These are phyloP conservation scores for Penicillium ochrochloron DNA, from an alignment of 495 filamentous ascomycete species.

Conservation along the genomic window DNA sequence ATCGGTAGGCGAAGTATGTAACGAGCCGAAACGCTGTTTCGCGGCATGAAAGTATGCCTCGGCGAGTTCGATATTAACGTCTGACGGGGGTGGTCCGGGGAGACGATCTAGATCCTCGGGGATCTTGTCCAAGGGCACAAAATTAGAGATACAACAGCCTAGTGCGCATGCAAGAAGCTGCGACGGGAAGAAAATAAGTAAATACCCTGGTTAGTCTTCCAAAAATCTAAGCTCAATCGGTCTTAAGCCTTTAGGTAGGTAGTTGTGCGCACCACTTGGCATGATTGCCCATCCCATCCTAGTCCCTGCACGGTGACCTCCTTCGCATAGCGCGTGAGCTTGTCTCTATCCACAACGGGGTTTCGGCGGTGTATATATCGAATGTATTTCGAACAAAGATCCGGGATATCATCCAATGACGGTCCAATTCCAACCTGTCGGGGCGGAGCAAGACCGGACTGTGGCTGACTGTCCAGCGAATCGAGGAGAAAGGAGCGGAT, in stretches of 20 bases:
- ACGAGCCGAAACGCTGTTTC: slow-evolving; percentile 32
- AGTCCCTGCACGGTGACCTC: slow-evolving; percentile 33
- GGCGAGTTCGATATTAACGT: slow-evolving; percentile 29
- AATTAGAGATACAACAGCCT: slow-evolving; percentile 25
- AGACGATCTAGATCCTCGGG: slow-evolving; percentile 29
- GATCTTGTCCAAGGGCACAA: slow-evolving; percentile 21
- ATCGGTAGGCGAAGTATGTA: slow-evolving; percentile 31
- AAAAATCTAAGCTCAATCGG: background rate
- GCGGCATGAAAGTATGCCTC: slow-evolving; percentile 36
- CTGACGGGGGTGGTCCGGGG: slow-evolving; percentile 24
- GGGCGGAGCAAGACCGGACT: slow-evolving; percentile 12
- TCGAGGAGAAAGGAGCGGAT: slow-evolving; percentile 35
- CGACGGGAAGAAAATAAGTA: background rate
- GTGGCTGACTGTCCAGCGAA: slow-evolving; percentile 25
- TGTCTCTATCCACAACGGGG: slow-evolving; percentile 30
- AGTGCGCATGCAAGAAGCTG: slow-evolving; percentile 37
- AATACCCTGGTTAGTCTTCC: slow-evolving; percentile 13
- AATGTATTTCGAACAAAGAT: slow-evolving; percentile 28
- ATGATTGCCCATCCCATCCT: slow-evolving; percentile 35
- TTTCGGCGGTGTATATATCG: slow-evolving; percentile 27
- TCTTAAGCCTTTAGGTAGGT: background rate
- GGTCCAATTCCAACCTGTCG: slow-evolving; percentile 21
- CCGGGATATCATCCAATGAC: slow-evolving; percentile 28
- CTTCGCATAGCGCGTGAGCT: slow-evolving; percentile 29
- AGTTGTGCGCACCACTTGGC: slow-evolving; percentile 32